Percentiles rank a stretch among this genome's conserved stretches.
These are phyloP conservation scores for Macadamia tetraphylla DNA, from an alignment of 164 flowering plant genomes.

Conservation along the genomic window DNA sequence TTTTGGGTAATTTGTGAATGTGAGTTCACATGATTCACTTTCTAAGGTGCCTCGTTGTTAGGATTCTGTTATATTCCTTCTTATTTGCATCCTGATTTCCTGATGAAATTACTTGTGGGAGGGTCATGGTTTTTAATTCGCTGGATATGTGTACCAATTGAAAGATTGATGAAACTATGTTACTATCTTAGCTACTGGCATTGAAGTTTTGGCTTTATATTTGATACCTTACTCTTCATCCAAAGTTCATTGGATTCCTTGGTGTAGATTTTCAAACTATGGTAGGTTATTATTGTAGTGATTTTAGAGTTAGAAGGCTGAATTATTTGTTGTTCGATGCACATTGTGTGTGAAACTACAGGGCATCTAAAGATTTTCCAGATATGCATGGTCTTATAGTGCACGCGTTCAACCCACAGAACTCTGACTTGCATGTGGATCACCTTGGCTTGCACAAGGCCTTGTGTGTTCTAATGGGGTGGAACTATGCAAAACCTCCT, in stretches of 20 bases:
- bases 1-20: no score
- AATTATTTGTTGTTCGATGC: constrained; percentile 33
- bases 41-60: no score
- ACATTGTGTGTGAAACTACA: constrained; percentile 49
- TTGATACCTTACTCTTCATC: no score
- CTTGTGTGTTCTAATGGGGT: constrained; percentile 87
- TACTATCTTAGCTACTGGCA: not conserved
- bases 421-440: constrained; percentile 52
- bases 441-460: constrained; percentile 97
- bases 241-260: not conserved
- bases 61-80: not conserved
- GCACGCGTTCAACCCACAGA: constrained; percentile 80
- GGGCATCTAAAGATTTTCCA: constrained; percentile 80
- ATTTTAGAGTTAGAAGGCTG: constrained; percentile 21
- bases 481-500: constrained; percentile 72
- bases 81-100: not conserved
- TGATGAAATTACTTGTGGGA: constrained; percentile 1
- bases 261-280: not conserved
- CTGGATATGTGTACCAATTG: not conserved
- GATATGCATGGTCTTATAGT: constrained; percentile 79
- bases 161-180: not conserved
- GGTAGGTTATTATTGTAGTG: constrained; percentile 7
- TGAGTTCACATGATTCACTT: no score
- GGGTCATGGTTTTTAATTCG: not conserved
- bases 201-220: not conserved